Evolutionary conservation across 1,139 yeast genomes (phyloP), one percentile per base, ranked within the genome.

Genomic region (Saccharomyces hybrid): DNA sequence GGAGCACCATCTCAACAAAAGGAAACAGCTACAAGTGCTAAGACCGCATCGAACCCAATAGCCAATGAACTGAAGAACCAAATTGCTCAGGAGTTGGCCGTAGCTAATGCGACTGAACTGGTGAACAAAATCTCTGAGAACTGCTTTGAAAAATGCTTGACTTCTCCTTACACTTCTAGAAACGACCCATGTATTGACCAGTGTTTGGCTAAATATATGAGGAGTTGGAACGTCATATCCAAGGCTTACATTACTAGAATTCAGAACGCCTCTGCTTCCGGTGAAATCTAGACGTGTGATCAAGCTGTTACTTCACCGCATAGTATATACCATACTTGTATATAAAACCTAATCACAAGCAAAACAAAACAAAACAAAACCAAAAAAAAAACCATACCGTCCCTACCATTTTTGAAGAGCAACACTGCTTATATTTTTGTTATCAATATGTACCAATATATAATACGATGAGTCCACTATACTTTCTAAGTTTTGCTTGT

Each of bases 41-140:
- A 64, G 38, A 41, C 64, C 28, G 57, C 67, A 14, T 65, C 67
- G 19, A 68, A 67, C 28, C 71, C 76, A 56, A 61, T 79, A 53
- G 84, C 84, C 67, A 78, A 78, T 49, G 82, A 84, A 66, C 75
- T 89, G 56, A 87, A 88, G 69, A 76, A 78, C 41, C 90, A 86
- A 67, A 84, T 90, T 58, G 76, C 84, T 47, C 89, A 84, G 68
- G 97, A 90, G 68, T 76, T 90, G 59, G 97, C 96, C 1, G 82
- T 89, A 31, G 93, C 90, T 26, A 88, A 89, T 71, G 97, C 96
- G 44, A 84, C 95, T 3, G 93, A 88, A 66, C 76, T 90, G 56
- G 95, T 90, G 49, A 85, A 84, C 73, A 86, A 88, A 66, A 80
- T 88, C 69, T 85, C 96, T n/a, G 91, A 85, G 63, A 87, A 88